These are phyloP conservation scores for Termitomyces eurrhizus DNA, from an alignment of 768 basidiomycete genomes.

Conservation along the genomic window DNA sequence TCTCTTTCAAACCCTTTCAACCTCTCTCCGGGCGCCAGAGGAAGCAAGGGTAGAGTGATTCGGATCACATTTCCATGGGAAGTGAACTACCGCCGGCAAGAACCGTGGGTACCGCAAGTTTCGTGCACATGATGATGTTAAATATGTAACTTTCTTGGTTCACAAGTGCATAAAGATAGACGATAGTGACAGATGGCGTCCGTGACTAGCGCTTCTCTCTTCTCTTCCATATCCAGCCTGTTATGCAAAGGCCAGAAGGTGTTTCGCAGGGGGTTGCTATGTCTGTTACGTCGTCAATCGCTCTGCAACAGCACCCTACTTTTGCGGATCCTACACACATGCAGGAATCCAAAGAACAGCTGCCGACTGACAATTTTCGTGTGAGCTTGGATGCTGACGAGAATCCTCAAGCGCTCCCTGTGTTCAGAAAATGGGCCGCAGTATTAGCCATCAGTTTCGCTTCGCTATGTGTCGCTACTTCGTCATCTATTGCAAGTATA, in stretches of 20 bases:
- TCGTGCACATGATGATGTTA: background rate
- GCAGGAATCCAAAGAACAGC: constrained; percentile 1
- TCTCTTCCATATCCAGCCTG: constrained; percentile 7
- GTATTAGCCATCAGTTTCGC: constrained; percentile 44
- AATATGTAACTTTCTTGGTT: background rate
- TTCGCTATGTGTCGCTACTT: constrained; percentile 48
- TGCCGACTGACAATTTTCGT: constrained; percentile 17
- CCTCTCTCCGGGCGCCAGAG: too few relatives aligned
- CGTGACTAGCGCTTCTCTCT: constrained; percentile 4
- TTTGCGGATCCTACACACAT: background rate
- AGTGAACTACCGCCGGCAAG: constrained; percentile 12
- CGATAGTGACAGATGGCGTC: constrained; percentile 10
- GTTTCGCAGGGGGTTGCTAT: background rate
- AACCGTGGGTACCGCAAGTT: constrained; percentile 11
- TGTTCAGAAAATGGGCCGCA: constrained; percentile 42
- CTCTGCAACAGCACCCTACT: constrained; percentile 2
- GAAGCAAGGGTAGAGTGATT: background rate
- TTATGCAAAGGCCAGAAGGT: background rate
- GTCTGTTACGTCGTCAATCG: constrained; percentile 13
- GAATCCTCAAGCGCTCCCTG: constrained; percentile 37
- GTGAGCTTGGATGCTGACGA: constrained; percentile 39
- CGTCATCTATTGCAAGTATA: constrained; percentile 50
- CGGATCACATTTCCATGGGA: background rate
- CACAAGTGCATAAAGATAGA: constrained; percentile 1
- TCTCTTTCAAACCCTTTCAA: too few relatives aligned